phyloP scores from a whole-genome alignment of 306 rosid genomes.

The Purshia tridentata region DNA sequence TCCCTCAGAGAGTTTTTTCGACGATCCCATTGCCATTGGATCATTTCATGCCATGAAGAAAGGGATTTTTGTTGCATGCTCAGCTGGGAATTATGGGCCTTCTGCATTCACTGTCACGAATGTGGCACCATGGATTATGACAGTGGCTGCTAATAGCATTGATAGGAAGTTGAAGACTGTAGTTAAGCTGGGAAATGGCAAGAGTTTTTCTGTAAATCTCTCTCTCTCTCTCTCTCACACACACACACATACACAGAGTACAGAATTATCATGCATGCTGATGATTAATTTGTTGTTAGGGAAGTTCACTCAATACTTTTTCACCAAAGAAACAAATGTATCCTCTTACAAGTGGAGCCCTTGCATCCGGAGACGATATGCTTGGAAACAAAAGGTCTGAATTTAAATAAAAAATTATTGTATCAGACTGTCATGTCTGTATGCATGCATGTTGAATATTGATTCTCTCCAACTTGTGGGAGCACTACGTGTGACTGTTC shows the following conservation, averaged over 20 bases:
- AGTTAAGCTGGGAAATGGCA: slow-evolving; percentile 47
- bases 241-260: too few species aligned
- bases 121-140: slow-evolving; percentile 78
- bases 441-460: too few species aligned
- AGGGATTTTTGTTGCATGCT: slow-evolving; percentile 65
- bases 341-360: slow-evolving; percentile 61
- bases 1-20: slow-evolving; percentile 31
- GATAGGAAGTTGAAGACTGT: slow-evolving; percentile 55
- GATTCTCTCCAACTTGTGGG: too few species aligned
- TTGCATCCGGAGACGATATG: slow-evolving; percentile 33
- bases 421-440: not conserved
- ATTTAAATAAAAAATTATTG: not conserved
- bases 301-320: slow-evolving; percentile 69
- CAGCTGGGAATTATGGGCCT: slow-evolving; percentile 71
- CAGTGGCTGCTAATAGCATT: slow-evolving; percentile 60
- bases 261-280: not conserved
- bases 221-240: not conserved
- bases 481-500: not conserved
- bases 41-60: slow-evolving; percentile 68
- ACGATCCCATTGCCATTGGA: slow-evolving; percentile 68
- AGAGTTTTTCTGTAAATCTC: slow-evolving; percentile 41
- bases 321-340: slow-evolving; percentile 55
- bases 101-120: slow-evolving; percentile 43
- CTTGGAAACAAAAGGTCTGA: slow-evolving; percentile 56
- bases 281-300: slow-evolving; percentile 37